phyloP scores from a whole-genome alignment of 2,329 filamentous ascomycete species.

The Sphaceloma murrayae region DNA sequence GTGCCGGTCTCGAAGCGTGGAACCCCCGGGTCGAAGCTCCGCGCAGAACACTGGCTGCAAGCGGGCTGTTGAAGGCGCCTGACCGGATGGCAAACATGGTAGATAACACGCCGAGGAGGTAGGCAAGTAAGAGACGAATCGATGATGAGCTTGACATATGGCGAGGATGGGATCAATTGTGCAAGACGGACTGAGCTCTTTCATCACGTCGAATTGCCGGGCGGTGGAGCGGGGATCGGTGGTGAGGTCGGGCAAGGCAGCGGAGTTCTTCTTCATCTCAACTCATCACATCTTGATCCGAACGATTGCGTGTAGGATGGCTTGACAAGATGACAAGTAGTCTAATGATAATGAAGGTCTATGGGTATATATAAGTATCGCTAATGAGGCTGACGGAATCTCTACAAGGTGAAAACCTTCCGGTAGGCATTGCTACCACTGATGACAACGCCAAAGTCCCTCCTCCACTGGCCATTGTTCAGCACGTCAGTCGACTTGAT shows the following conservation, averaged over 20 bases:
- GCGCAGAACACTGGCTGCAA: conserved; percentile 17
- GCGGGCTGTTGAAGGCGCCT: conserved; percentile 18
- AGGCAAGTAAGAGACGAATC: background rate
- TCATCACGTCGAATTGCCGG: conserved; percentile 2
- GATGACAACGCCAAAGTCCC: conserved; percentile 26
- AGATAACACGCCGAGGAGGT: conserved; percentile 6
- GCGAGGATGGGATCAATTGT: background rate
- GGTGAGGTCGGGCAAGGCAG: background rate
- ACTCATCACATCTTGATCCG: too few species aligned
- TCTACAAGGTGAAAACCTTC: conserved; percentile 18
- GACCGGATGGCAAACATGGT: conserved; percentile 17
- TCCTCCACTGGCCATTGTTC: conserved; percentile 25
- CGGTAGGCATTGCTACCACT: conserved; percentile 34
- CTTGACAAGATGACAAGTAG: too few species aligned
- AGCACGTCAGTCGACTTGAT: conserved; percentile 20
- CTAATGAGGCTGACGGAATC: background rate
- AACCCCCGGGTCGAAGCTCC: conserved; percentile 37
- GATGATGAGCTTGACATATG: conserved; percentile 2
- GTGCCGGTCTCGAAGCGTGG: conserved; percentile 52
- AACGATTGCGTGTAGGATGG: too few species aligned
- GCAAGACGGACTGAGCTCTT: background rate
- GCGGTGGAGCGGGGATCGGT: background rate
- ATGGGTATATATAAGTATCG: background rate
- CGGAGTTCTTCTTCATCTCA: background rate
- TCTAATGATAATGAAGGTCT: background rate